Conservation (phyloP, 495 filamentous ascomycete species). For the Aspergillus kassunensis region DNA sequence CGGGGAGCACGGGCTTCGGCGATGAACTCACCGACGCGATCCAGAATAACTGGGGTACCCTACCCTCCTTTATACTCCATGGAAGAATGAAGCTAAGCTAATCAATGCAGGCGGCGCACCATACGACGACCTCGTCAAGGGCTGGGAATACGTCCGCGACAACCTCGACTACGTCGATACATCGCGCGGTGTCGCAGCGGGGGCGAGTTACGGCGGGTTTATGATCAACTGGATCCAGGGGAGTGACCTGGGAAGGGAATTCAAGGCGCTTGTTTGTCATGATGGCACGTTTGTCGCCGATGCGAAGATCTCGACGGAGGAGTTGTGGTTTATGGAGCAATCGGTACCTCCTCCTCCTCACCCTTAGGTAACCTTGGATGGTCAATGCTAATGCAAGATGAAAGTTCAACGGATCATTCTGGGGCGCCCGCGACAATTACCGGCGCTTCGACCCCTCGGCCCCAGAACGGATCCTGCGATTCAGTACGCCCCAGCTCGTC, state of each 20-base stretch:
- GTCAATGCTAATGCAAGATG: not conserved
- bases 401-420: slow-evolving; percentile 44
- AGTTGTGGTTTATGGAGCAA: slow-evolving; percentile 44
- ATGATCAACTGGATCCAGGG: slow-evolving; percentile 60
- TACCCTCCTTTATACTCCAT: not conserved
- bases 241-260: slow-evolving; percentile 46
- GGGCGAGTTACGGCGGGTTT: slow-evolving; percentile 50
- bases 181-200: slow-evolving; percentile 44
- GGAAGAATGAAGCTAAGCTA: not conserved
- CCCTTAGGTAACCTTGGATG: slow-evolving; percentile 6
- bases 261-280: slow-evolving; percentile 50
- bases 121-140: slow-evolving; percentile 52
- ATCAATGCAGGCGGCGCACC: slow-evolving; percentile 35
- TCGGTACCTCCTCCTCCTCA: slow-evolving; percentile 20
- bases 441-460: slow-evolving; percentile 40
- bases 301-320: slow-evolving; percentile 43
- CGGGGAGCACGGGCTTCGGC: slow-evolving; percentile 49
- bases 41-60: slow-evolving; percentile 44
- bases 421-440: slow-evolving; percentile 40
- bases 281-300: slow-evolving; percentile 45
- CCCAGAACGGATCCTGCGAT: slow-evolving; percentile 32
- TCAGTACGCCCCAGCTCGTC: slow-evolving; percentile 44
- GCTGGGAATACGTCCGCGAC: slow-evolving; percentile 46
- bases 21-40: slow-evolving; percentile 46
- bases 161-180: slow-evolving; percentile 49